Evolutionary conservation across 176 grass and related monocot species (phyloP).

Genomic region (Oryza coarctata): DNA sequence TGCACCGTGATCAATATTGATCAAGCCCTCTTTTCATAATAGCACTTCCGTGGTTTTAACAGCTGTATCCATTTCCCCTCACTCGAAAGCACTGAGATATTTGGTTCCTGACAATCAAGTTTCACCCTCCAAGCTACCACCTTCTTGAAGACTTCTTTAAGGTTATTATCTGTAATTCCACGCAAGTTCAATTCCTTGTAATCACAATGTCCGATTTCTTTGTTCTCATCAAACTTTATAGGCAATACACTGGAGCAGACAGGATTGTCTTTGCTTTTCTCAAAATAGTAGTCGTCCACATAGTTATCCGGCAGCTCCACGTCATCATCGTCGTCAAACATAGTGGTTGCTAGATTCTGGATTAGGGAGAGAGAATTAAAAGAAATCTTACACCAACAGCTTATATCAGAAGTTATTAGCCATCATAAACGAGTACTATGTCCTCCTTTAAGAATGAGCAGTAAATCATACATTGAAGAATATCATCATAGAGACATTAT

Average conservation of each 20-base stretch:
- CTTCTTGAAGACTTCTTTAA: slow-evolving; percentile 16
- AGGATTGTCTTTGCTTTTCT: neutral
- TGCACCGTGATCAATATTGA: slow-evolving; percentile 60
- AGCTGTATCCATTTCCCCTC: slow-evolving; percentile 60
- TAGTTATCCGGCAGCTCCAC: neutral
- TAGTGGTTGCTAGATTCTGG: slow-evolving; percentile 4
- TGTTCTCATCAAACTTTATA: neutral
- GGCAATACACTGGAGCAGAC: slow-evolving; percentile 56
- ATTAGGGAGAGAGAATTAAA: neutral
- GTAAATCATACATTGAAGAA: slow-evolving; percentile 9
- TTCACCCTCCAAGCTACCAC: slow-evolving; percentile 54
- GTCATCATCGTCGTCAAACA: slow-evolving; percentile 33
- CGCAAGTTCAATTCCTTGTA: slow-evolving; percentile 28
- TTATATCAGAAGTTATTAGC: neutral
- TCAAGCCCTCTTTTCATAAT: slow-evolving; percentile 35
- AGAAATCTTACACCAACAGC: neutral
- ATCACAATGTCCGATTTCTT: neutral
- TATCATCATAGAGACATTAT: neutral
- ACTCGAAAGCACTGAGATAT: slow-evolving; percentile 45
- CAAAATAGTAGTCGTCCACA: slow-evolving; percentile 45
- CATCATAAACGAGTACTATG: neutral
- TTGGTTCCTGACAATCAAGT: slow-evolving; percentile 40
- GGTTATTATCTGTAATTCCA: slow-evolving; percentile 15
- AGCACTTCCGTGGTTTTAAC: slow-evolving; percentile 48
- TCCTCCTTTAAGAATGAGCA: neutral